Base-by-base conservation (phyloP, 2,329 filamentous ascomycete genomes). In the Talaromyces sp. region DNA sequence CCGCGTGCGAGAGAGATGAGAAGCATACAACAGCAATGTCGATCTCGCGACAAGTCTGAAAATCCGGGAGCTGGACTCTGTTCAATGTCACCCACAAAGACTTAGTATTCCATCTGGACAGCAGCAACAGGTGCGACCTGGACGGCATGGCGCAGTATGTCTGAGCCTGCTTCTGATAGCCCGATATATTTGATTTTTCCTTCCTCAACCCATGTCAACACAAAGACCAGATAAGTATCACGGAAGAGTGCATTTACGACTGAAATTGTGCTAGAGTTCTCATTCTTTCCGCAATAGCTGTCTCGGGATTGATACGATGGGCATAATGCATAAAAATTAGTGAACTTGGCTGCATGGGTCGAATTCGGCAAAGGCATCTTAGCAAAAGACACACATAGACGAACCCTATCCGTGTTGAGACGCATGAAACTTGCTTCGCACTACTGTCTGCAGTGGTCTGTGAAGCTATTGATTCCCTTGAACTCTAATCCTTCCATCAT, bases 401-500 rank as follows among this genome's bases (percentile, higher is more conserved):
- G 22, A 27, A 49, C 27, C 22, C 52, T 19, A 27, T 49, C 22
- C 19, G 45, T 49, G 10, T 25, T 17, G 45, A 49, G 45, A 25
- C 45, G 45, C 17, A 17, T 49, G 22, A 49, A 27, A 27, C 45
- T 49, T 22, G 27, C 35, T 47, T 61, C 58, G 17, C 41, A 61
- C 25, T 45, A 25, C 17, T 79, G 13, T 33, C 35, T 63, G 62
- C 52, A 59, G 22, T 63, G 59, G 15, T 56, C 80, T 0, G 77
- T 74, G 3, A 73, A 76, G 27, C 73, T 77, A 63, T 80, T 70
- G 22, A 79, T 69, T 17, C 68, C 67, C 49, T 52, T 35, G 9
- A 62, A 65, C 25, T 66, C 67, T 0, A 62, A 66, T 31, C 69
- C 64, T 6, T 66, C 50, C 1, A 58, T 52, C 10, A 58, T 68